Percentiles rank a stretch among this genome's conserved stretches.
Conservation (phyloP, 768 basidiomycete species). For the Tylopilus felleus region DNA sequence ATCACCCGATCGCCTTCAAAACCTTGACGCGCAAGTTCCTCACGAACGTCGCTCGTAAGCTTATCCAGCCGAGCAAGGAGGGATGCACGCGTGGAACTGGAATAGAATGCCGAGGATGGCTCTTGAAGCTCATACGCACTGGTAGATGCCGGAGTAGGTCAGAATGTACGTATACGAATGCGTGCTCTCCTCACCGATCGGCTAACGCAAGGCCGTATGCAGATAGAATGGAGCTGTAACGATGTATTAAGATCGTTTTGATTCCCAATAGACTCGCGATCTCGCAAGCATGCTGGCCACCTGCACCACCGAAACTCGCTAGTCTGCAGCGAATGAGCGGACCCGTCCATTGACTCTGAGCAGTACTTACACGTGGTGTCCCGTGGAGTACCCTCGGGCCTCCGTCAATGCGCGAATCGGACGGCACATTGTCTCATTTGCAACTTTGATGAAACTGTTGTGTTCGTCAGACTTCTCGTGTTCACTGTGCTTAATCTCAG, state of each 20-base stretch:
- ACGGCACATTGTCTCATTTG: slow-evolving; percentile 94
- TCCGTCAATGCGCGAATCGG: slow-evolving; percentile 92
- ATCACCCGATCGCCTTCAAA: slow-evolving; percentile 71
- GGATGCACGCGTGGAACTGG: slow-evolving; percentile 47
- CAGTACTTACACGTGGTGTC: slow-evolving; percentile 57
- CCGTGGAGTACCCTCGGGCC: slow-evolving; percentile 79
- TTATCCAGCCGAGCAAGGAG: slow-evolving; percentile 68
- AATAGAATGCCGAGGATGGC: slow-evolving; percentile 80
- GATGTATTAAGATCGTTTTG: slow-evolving; percentile 82
- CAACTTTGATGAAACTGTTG: slow-evolving; percentile 85
- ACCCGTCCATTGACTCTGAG: background rate
- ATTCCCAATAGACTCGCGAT: slow-evolving; percentile 86
- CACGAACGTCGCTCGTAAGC: slow-evolving; percentile 56
- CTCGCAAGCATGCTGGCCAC: slow-evolving; percentile 91
- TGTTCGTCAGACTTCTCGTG: background rate
- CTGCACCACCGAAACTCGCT: slow-evolving; percentile 86
- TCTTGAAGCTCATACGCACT: slow-evolving; percentile 89
- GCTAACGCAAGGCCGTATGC: slow-evolving; percentile 94
- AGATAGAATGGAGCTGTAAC: slow-evolving; percentile 89
- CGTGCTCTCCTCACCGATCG: slow-evolving; percentile 47
- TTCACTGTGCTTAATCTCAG: background rate
- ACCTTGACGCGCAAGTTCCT: slow-evolving; percentile 74
- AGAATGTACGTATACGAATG: background rate
- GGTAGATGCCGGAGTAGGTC: background rate
- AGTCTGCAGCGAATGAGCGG: slow-evolving; percentile 41